phyloP scores from a whole-genome alignment of 2,329 filamentous ascomycete species.

The Clarireedia hainanense region DNA sequence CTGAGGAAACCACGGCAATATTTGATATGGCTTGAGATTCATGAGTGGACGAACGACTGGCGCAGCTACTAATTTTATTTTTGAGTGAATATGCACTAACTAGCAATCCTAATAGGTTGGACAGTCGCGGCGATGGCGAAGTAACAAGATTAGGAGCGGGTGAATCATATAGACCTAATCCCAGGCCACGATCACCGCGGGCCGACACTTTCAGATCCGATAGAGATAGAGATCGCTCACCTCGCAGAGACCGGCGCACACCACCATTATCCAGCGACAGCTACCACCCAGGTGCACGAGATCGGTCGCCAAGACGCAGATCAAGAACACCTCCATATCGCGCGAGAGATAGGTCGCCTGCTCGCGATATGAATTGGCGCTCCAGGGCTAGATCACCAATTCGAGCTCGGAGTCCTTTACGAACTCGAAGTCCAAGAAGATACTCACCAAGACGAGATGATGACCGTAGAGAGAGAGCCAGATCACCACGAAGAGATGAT shows the following conservation, averaged over 20 bases:
- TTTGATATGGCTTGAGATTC: too few relatives aligned
- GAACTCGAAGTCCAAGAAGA: constrained; percentile 27
- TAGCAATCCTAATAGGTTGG: constrained; percentile 8
- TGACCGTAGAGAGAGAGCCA: constrained; percentile 32
- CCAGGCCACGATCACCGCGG: constrained; percentile 23
- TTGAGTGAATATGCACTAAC: constrained; percentile 5
- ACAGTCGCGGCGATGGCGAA: constrained; percentile 27
- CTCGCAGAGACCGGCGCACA: constrained; percentile 19
- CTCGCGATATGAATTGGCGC: constrained; percentile 20
- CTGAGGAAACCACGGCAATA: too few relatives aligned
- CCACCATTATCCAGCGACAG: constrained; percentile 23
- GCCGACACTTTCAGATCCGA: constrained; percentile 22
- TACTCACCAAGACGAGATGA: constrained; percentile 32
- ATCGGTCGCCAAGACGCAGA: constrained; percentile 26
- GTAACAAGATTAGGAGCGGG: constrained; percentile 28
- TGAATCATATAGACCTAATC: constrained; percentile 28
- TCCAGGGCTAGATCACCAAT: constrained; percentile 23
- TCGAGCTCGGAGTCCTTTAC: constrained; percentile 30
- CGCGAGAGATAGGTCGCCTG: constrained; percentile 23
- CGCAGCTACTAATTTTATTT: background rate
- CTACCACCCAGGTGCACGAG: constrained; percentile 22
- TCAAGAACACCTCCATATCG: constrained; percentile 26
- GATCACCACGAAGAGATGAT: constrained; percentile 26
- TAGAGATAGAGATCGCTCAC: constrained; percentile 21
- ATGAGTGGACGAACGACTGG: too few relatives aligned